Evolutionary conservation across 352 stramenopile species (phyloP), one percentile per base, ranked within the genome.

Genomic region (Pythium sp.): DNA sequence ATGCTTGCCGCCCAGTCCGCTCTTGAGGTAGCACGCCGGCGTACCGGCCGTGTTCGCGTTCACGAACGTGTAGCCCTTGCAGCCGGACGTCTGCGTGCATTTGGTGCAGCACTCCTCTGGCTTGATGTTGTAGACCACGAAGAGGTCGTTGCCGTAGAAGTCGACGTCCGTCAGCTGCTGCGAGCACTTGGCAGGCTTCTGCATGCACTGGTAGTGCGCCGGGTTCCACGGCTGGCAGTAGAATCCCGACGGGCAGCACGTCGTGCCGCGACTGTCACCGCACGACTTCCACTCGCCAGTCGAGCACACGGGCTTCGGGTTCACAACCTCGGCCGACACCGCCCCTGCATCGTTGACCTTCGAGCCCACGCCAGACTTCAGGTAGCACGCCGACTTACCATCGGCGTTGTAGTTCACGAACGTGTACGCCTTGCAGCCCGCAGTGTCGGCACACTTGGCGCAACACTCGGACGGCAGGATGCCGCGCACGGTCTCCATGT

Each of bases 341-440:
- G 20, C 47, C 0, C 47, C 47, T 3, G 4, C 47, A 8, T 6
- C 47, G 5, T 55, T 24, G 22, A 20, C n/a, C 47, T 55, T 55
- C 18, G 47, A 5, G 7, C n/a, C n/a, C 11, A 55, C 6, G 72
- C 64, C 55, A 18, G n/a, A 51, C 55, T 69, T 69, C 28, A 69
- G 64, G 38, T 69, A 69, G 55, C 64, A 69, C 57, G 55, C 64
- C 18, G 64, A 28, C 32, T 57, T 62, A 4, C 64, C 69, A 51
- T 73, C 56, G 14, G 20, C 8, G 61, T 72, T 71, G 36, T 61
- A 56, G 53, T 74, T 72, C 30, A 91, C 55, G 51, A 84, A 88
- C 32, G 81, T 84, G 75, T 87, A 89, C 11, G 79, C 82, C 69
- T 77, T 74, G 64, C 82, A 89, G 2, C 76, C 78, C 4, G 46